Conservation (phyloP, 2,329 filamentous ascomycete species). For the Neofusicoccum cordaticola region DNA sequence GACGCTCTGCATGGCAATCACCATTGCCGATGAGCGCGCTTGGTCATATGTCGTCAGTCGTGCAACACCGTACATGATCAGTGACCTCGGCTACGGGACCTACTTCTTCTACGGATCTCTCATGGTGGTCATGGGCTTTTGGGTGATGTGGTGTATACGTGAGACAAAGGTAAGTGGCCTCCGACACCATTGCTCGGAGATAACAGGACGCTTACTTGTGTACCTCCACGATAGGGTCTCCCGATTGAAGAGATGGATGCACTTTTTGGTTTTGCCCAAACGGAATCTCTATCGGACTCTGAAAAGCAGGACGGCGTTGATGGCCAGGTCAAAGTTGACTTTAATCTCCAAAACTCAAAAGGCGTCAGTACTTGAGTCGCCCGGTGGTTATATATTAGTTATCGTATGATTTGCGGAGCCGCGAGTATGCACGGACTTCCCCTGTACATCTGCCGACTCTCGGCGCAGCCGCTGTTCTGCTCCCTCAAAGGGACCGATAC, state of each 20-base stretch:
- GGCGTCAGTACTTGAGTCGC: no score
- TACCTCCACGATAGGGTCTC: background rate
- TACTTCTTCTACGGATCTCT: constrained; percentile 40
- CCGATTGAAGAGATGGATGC: background rate
- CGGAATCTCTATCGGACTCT: no score
- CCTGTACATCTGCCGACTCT: no score
- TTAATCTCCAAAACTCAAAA: no score
- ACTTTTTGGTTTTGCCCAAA: background rate
- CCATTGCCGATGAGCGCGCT: constrained; percentile 26
- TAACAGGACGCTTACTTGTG: background rate
- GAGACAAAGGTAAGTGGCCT: constrained; percentile 27
- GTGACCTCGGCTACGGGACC: constrained; percentile 36
- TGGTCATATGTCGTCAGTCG: constrained; percentile 40
- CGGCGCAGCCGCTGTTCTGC: no score
- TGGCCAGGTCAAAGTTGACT: no score
- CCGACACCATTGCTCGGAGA: background rate
- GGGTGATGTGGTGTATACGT: constrained; percentile 33
- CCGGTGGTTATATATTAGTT: no score
- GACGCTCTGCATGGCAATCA: constrained; percentile 39
- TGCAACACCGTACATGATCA: constrained; percentile 39
- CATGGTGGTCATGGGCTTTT: constrained; percentile 30
- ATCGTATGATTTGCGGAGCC: no score
- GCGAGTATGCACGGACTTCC: no score
- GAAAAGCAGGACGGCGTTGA: no score
- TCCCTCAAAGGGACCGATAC: no score